These are phyloP conservation scores for Chiua virens DNA, from an alignment of 768 basidiomycete genomes.

Conservation along the genomic window DNA sequence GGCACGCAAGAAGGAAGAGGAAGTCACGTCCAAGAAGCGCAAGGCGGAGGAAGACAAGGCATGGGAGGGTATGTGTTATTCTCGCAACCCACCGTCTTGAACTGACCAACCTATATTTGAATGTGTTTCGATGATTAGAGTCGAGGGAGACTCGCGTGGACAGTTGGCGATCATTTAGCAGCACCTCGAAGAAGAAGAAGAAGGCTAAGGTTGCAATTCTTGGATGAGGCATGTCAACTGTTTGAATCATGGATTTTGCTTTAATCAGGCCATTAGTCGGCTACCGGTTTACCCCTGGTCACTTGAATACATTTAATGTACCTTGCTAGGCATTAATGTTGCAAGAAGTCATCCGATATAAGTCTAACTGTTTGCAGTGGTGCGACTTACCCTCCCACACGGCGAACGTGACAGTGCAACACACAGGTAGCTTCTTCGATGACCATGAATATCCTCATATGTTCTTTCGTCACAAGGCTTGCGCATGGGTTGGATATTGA, in stretches of 20 bases:
- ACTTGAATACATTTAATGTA: constrained; percentile 9
- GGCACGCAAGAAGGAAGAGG: constrained; percentile 91
- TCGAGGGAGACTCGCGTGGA: constrained; percentile 79
- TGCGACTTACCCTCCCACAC: no score
- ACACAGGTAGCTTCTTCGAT: no score
- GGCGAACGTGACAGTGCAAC: no score
- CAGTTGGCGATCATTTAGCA: constrained; percentile 78
- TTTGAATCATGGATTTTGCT: background rate
- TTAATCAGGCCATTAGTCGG: background rate
- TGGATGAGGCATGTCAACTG: constrained; percentile 44
- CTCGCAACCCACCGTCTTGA: background rate
- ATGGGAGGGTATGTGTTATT: constrained; percentile 74
- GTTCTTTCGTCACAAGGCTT: no score
- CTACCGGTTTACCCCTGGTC: constrained; percentile 16
- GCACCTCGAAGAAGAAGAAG: constrained; percentile 77
- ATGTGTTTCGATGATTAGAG: constrained; percentile 39
- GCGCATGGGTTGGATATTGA: no score
- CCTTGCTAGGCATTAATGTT: background rate
- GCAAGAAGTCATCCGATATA: background rate
- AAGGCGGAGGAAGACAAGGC: constrained; percentile 85
- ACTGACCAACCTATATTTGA: background rate
- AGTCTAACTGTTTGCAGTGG: no score
- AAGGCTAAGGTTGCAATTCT: constrained; percentile 67
- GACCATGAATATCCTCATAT: no score
- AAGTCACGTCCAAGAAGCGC: constrained; percentile 70